phyloP scores from a whole-genome alignment of 2,329 filamentous ascomycete species.

The Aspergillus fumigatus region DNA sequence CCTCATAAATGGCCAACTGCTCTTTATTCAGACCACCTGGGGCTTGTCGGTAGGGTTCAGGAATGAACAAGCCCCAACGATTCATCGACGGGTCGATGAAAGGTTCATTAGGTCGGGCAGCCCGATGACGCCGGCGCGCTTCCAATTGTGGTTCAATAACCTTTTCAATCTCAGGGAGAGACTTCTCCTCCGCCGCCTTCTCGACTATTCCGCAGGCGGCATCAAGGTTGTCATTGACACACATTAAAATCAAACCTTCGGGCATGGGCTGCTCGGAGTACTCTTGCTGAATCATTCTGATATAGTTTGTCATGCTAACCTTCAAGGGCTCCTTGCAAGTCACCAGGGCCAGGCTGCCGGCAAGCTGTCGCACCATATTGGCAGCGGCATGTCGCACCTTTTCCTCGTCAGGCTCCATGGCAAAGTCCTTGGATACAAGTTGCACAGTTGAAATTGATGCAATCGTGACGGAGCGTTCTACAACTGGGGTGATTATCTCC shows the following conservation, averaged over 20 bases:
- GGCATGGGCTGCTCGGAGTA: slow-evolving; percentile 68
- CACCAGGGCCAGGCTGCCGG: slow-evolving; percentile 90
- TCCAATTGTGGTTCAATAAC: slow-evolving; percentile 81
- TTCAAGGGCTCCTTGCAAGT: slow-evolving; percentile 96
- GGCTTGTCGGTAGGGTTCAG: slow-evolving; percentile 84
- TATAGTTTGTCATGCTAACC: slow-evolving; percentile 96
- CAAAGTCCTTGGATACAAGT: slow-evolving; percentile 94
- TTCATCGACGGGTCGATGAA: slow-evolving; percentile 80
- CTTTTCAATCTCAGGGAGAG: slow-evolving; percentile 89
- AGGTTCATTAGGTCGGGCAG: slow-evolving; percentile 71
- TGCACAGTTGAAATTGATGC: slow-evolving; percentile 94
- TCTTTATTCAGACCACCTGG: slow-evolving; percentile 80
- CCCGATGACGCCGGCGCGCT: slow-evolving; percentile 68
- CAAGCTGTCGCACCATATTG: slow-evolving; percentile 91
- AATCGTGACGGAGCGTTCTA: slow-evolving; percentile 95
- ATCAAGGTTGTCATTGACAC: slow-evolving; percentile 96
- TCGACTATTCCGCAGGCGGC: slow-evolving; percentile 91
- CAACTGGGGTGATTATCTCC: slow-evolving; percentile 95
- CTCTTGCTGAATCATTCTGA: slow-evolving; percentile 72
- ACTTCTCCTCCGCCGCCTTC: slow-evolving; percentile 89
- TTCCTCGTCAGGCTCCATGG: slow-evolving; percentile 84
- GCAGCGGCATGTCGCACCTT: slow-evolving; percentile 80
- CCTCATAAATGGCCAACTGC: slow-evolving; percentile 93
- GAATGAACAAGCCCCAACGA: slow-evolving; percentile 90
- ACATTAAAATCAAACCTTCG: slow-evolving; percentile 95